phyloP scores from a whole-genome alignment of 2,329 filamentous ascomycete genomes.

The Thelonectria discophora region DNA sequence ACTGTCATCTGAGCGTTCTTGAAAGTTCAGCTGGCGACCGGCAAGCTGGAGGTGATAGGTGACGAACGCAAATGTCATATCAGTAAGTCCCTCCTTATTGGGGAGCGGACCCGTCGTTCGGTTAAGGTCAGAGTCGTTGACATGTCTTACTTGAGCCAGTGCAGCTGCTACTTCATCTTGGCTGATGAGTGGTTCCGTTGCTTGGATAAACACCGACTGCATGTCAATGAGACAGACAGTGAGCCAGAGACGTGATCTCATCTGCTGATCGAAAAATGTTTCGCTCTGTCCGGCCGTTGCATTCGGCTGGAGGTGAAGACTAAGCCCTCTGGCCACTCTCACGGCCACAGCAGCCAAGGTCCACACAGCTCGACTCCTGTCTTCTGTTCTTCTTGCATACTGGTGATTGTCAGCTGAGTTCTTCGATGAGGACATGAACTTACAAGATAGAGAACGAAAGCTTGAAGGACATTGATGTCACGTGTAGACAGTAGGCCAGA shows the following conservation, averaged over 20 bases:
- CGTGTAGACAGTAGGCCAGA: slow-evolving; percentile 37
- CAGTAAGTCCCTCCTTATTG: slow-evolving; percentile 24
- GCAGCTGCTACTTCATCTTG: slow-evolving; percentile 8
- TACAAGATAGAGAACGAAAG: slow-evolving; percentile 43
- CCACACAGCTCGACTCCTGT: slow-evolving; percentile 20
- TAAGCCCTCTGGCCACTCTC: slow-evolving; percentile 17
- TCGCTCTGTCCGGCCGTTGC: not conserved
- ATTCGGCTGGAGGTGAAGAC: slow-evolving; percentile 9
- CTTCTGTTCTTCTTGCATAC: slow-evolving; percentile 21
- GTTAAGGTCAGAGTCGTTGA: slow-evolving; percentile 27
- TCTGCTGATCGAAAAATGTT: slow-evolving; percentile 26
- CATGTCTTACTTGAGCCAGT: slow-evolving; percentile 1
- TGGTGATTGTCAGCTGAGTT: not conserved
- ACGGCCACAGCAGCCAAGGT: slow-evolving; percentile 22
- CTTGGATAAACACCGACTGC: slow-evolving; percentile 19
- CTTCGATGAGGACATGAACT: not conserved
- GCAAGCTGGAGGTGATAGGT: slow-evolving; percentile 16
- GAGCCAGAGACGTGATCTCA: slow-evolving; percentile 24
- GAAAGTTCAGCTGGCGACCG: slow-evolving; percentile 14
- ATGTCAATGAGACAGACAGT: slow-evolving; percentile 24
- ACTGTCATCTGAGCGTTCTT: not conserved
- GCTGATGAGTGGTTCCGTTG: slow-evolving; percentile 19
- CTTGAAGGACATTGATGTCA: slow-evolving; percentile 43
- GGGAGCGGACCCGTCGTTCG: slow-evolving; percentile 7
- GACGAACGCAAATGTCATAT: slow-evolving; percentile 24